Evolutionary conservation across 176 grass and related monocot genomes (phyloP).

Genomic region (Oryza glaberrima): DNA sequence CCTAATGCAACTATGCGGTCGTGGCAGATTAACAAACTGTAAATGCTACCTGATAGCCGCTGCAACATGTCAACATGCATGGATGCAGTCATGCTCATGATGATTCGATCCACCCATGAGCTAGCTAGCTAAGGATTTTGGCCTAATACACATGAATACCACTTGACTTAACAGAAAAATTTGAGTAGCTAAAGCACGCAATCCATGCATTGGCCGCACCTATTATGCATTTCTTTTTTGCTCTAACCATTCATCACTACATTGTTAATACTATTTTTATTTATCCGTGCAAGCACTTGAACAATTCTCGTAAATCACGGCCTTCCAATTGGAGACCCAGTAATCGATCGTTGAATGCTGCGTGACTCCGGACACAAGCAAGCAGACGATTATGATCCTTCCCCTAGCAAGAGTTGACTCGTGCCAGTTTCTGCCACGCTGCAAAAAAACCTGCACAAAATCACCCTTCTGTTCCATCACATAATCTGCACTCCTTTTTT

Average conservation of each 20-base stretch:
- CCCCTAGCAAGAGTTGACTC: conserved; percentile 34
- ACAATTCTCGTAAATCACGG: background rate
- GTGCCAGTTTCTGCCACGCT: conserved; percentile 6
- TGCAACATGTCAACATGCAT: background rate
- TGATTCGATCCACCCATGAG: background rate
- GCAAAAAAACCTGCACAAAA: background rate
- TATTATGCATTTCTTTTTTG: background rate
- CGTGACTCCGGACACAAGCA: conserved; percentile 6
- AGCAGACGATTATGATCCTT: background rate
- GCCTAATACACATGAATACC: background rate
- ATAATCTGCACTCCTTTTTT: background rate
- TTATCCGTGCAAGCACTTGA: background rate
- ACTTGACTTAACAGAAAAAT: conserved; percentile 17
- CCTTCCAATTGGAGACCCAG: background rate
- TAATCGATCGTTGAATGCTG: background rate
- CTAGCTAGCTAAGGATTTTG: background rate
- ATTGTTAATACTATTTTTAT: background rate
- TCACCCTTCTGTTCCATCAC: conserved; percentile 9
- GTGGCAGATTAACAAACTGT: conserved; percentile 16
- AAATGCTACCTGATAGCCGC: background rate
- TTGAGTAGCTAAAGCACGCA: conserved; percentile 7
- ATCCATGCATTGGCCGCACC: background rate
- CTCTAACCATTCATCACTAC: background rate
- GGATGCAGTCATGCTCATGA: background rate
- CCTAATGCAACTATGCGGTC: background rate